Evolutionary conservation across 176 grass and related monocot species (phyloP), one percentile per base, ranked within the genome.

Genomic region (Echinochloa phyllopogon): DNA sequence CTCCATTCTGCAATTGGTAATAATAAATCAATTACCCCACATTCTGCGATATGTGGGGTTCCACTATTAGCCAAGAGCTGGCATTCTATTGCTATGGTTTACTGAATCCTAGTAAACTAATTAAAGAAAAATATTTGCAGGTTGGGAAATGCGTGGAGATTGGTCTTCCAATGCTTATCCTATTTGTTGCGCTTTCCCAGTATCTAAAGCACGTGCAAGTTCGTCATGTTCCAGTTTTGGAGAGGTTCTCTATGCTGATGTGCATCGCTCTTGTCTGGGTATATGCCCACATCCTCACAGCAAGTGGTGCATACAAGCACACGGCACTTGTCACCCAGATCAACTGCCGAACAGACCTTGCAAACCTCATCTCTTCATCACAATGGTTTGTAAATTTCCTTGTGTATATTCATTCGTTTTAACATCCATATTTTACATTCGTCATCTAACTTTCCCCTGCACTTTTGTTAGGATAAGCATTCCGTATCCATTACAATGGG

Each of bases 401-500:
- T 64, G 42, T 72, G 21, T 15, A 10, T 16, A 86, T 37, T 55
- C 25, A 21, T 82, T 87, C 58, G 72, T 81, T 75, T 82, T 76
- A 40, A n/a, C n/a, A 16, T 82, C 64, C 45, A 62, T 60, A 39
- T 27, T 25, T 48, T 24, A n/a, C 17, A 55, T 51, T 47, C 74
- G 29, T 81, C 13, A 55, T 38, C 2, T 72, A 12, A 67, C 2
- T 65, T 43, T 85, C 11, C 12, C 21, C 57, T 25, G n/a, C 57
- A 50, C 13, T 59, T 69, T 83, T 29, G 69, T 14, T 85, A 98
- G 96, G 96, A 94, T 99, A 96, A 99, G 89, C 83, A 87, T 99
- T 59, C 96, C 96, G 24, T 99, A 86, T 52, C 96, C 96, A 0
- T 87, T 99, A 85, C 96, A 99, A 87, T 99, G 96, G 96, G 96